Evolutionary conservation across 179 eudicot genomes (phyloP), one percentile per base, ranked within the genome.

Genomic region (Beta lomatogona): DNA sequence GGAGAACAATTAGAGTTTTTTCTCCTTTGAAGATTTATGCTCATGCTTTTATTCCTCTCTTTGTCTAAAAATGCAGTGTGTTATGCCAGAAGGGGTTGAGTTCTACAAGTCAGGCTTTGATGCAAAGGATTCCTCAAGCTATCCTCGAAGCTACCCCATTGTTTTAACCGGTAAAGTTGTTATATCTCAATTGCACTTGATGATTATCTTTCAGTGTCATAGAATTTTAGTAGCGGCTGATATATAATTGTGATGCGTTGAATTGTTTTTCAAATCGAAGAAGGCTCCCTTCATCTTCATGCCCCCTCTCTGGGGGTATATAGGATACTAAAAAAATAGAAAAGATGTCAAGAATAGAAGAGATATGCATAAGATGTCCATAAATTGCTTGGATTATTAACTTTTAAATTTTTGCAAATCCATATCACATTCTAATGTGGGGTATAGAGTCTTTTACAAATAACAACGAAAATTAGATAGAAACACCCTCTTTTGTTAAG

Each of bases 71-170:
- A 45, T 82, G 84, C 76, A 82, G 84, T 82, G 84, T 70, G 84
- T 82, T 69, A 60, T 82, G 54, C 84, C 84, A 9, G 84, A 76
- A 73, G 84, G 84, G 71, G 70, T 82, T 68, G 80, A 76, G 77
- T 76, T 82, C 76, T 60, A 57, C 60, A 72, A 44, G 21, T 69
- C 84, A 50, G 80, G 84, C 54, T 82, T 70, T 58, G 80, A 82
- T 70, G 80, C 19, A 16, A 50, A 82, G 41, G 84, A 76, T 52
- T 31, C 41, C 28, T 77, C 84, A 18, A 82, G 76, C 59, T 48
- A 69, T 77, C 84, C 84, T 48, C 84, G 84, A 54, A 82, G 80
- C 76, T 82, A 82, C 60, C 80, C 84, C 71, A 28, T 82, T 76
- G 84, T 82, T 70, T 82, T 82, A 48, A 82, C 84, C 12, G 84